These are phyloP conservation scores for Euclidium syriacum DNA, from an alignment of 345 rosid genomes.

Conservation along the genomic window DNA sequence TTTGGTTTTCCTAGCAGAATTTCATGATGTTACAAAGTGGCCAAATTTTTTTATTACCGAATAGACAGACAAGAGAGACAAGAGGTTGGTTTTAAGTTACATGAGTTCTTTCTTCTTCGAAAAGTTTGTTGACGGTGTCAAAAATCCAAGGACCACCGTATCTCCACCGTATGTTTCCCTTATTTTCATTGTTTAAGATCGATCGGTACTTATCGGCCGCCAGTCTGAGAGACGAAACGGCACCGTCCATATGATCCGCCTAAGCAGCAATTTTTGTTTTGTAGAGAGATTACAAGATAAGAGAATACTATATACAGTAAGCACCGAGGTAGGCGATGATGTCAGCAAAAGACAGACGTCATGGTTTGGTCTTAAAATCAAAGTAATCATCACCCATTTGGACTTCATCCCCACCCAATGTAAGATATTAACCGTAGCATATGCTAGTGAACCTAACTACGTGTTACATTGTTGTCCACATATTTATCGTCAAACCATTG, in stretches of 20 bases:
- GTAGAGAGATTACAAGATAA: neutral
- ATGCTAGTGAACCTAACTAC: neutral
- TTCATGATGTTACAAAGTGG: neutral
- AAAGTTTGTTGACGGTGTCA: slow-evolving; percentile 54
- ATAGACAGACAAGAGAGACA: neutral
- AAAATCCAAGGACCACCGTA: slow-evolving; percentile 62
- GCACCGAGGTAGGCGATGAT: neutral
- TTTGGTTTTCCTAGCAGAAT: neutral
- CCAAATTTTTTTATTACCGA: neutral
- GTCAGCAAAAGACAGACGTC: slow-evolving; percentile 23
- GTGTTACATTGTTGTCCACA: too few relatives aligned
- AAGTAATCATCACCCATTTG: neutral
- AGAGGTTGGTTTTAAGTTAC: slow-evolving; percentile 23
- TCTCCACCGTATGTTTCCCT: slow-evolving; percentile 53
- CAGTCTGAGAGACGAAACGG: neutral
- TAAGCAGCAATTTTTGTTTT: slow-evolving; percentile 23
- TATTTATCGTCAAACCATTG: too few relatives aligned
- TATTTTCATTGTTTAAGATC: slow-evolving; percentile 43
- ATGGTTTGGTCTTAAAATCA: neutral
- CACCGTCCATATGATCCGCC: slow-evolving; percentile 3
- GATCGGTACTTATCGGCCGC: slow-evolving; percentile 61
- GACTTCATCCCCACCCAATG: neutral
- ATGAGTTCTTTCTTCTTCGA: slow-evolving; percentile 66
- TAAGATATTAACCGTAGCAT: neutral
- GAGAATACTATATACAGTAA: neutral